Evolutionary conservation across 148 eudicot species (phyloP).

Genomic region (Silene conica): DNA sequence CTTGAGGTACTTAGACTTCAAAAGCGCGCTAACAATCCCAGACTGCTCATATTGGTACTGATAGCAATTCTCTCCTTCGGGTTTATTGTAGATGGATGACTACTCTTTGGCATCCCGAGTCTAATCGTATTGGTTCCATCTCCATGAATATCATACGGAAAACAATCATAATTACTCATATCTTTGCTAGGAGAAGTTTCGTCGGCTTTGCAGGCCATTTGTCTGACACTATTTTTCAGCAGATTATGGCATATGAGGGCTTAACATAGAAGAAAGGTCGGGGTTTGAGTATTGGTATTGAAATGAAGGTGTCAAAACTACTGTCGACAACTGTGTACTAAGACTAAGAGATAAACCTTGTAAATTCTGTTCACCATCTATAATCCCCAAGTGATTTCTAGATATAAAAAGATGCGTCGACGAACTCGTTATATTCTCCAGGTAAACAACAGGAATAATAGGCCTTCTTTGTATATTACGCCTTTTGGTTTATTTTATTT

Average conservation of each 20-base stretch:
- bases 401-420: no score
- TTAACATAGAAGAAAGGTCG: slow-evolving; percentile 38
- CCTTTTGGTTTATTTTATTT: no score
- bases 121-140: slow-evolving; percentile 33
- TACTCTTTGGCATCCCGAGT: slow-evolving; percentile 33
- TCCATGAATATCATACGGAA: slow-evolving; percentile 47
- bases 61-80: slow-evolving; percentile 27
- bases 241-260: slow-evolving; percentile 19
- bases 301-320: slow-evolving; percentile 39
- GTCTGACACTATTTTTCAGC: no score
- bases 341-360: slow-evolving; percentile 74
- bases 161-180: slow-evolving; percentile 39
- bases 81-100: slow-evolving; percentile 28
- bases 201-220: slow-evolving; percentile 33
- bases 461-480: no score
- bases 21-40: slow-evolving; percentile 31
- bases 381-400: slow-evolving; percentile 19
- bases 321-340: slow-evolving; percentile 53
- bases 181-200: slow-evolving; percentile 39
- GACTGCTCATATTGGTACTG: slow-evolving; percentile 37
- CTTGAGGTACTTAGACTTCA: no score
- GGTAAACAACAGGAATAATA: no score
- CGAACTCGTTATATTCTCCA: no score
- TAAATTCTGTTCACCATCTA: slow-evolving; percentile 39
- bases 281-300: slow-evolving; percentile 48